Percentiles rank a stretch among this genome's conserved stretches.
Evolutionary conservation across 805 yeast genomes (phyloP).

Genomic region (Cyberlindnera saturnus): DNA sequence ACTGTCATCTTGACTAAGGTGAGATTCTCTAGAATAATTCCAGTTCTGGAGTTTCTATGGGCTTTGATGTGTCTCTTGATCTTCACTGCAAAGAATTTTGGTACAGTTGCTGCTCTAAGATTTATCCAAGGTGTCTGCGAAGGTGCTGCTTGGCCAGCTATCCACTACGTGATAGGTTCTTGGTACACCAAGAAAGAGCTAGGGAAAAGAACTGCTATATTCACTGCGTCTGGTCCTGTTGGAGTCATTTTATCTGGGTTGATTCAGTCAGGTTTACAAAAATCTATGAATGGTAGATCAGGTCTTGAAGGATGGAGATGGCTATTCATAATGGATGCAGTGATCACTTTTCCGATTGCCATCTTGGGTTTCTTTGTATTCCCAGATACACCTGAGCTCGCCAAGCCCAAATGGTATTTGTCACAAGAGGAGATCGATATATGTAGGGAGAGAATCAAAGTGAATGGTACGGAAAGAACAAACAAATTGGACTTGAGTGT

Average conservation of each 20-base stretch:
- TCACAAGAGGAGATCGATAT: slow-evolving; percentile 13
- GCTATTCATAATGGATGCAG: slow-evolving; percentile 42
- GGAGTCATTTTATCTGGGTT: slow-evolving; percentile 24
- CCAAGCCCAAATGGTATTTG: slow-evolving; percentile 12
- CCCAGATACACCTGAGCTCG: slow-evolving; percentile 34
- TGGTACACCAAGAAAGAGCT: slow-evolving; percentile 9
- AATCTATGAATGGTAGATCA: slow-evolving; percentile 29
- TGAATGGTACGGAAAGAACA: slow-evolving; percentile 14
- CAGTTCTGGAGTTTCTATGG: slow-evolving; percentile 9
- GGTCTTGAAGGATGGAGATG: slow-evolving; percentile 28
- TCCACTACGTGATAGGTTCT: slow-evolving; percentile 14
- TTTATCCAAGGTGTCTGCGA: slow-evolving; percentile 46
- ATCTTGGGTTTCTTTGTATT: slow-evolving; percentile 39
- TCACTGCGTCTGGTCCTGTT: slow-evolving; percentile 10
- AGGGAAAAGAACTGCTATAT: slow-evolving; percentile 13
- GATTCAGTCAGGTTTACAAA: slow-evolving; percentile 36
- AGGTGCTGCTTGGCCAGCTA: slow-evolving; percentile 15
- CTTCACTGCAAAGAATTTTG: neutral
- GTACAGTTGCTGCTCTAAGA: slow-evolving; percentile 39
- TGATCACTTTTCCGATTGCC: slow-evolving; percentile 44
- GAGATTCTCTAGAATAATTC: neutral
- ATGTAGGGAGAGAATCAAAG: slow-evolving; percentile 7
- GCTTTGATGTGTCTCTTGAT: slow-evolving; percentile 45
- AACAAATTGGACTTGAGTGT: slow-evolving; percentile 10
- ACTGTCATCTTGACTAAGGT: slow-evolving; percentile 3